Evolutionary conservation across 2,329 filamentous ascomycete genomes (phyloP).

Genomic region (Eutypa lata): DNA sequence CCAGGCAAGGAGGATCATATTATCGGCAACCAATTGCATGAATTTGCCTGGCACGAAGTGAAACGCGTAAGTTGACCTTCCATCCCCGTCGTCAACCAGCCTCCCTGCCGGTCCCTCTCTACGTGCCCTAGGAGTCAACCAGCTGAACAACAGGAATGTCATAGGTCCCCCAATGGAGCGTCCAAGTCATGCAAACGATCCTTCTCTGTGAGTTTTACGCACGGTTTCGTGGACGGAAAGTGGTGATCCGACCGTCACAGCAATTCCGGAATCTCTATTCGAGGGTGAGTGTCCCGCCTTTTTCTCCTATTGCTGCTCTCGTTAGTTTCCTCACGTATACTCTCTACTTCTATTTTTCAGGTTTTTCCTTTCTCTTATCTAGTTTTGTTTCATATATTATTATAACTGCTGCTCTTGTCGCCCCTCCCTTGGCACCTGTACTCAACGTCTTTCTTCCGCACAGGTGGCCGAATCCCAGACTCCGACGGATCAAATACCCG

Average conservation of each 20-base stretch:
- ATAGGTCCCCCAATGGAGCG: slow-evolving; percentile 46
- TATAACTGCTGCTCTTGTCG: neutral
- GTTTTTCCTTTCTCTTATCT: slow-evolving; percentile 19
- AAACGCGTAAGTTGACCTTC: slow-evolving; percentile 42
- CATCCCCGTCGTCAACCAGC: neutral
- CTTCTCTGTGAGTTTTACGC: slow-evolving; percentile 54
- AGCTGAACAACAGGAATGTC: slow-evolving; percentile 11
- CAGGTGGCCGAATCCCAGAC: slow-evolving; percentile 37
- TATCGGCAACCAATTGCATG: slow-evolving; percentile 48
- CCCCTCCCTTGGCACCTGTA: slow-evolving; percentile 25
- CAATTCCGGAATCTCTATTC: slow-evolving; percentile 49
- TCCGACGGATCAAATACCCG: slow-evolving; percentile 16
- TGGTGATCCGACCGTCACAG: slow-evolving; percentile 44
- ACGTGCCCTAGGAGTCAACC: neutral
- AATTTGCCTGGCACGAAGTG: slow-evolving; percentile 47
- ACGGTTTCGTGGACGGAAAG: slow-evolving; percentile 51
- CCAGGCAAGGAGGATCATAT: slow-evolving; percentile 46
- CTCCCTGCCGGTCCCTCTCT: neutral
- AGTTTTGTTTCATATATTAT: slow-evolving; percentile 24
- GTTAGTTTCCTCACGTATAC: slow-evolving; percentile 22
- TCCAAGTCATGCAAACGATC: slow-evolving; percentile 51
- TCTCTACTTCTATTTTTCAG: slow-evolving; percentile 14
- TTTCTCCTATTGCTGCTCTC: slow-evolving; percentile 28
- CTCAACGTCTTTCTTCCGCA: slow-evolving; percentile 32
- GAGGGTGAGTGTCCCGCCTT: slow-evolving; percentile 46